Percentiles rank a stretch among this genome's conserved stretches.
These are phyloP conservation scores for Carpinus fangiana DNA, from an alignment of 306 rosid genomes.

Conservation along the genomic window DNA sequence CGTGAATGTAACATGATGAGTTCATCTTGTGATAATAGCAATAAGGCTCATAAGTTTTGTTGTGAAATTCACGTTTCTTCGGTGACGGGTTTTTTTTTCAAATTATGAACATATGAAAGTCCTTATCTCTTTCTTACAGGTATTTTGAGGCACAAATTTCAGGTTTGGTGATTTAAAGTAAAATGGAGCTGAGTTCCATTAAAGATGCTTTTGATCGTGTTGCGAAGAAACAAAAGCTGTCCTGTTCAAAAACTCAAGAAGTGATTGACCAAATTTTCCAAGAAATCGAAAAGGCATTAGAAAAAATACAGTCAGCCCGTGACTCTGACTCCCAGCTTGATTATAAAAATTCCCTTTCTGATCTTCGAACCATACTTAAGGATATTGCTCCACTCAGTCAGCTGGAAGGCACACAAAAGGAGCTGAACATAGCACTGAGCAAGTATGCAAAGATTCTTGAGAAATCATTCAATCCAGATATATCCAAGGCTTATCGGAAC, in stretches of 20 bases:
- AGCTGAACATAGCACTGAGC: constrained; percentile 70
- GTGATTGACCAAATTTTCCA: constrained; percentile 49
- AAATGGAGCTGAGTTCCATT: constrained; percentile 77
- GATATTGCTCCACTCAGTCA: constrained; percentile 59
- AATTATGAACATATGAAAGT: constrained; percentile 24
- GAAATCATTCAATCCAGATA: constrained; percentile 77
- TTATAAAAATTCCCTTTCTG: constrained; percentile 46
- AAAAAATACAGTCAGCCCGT: constrained; percentile 50
- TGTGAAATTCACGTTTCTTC: neutral
- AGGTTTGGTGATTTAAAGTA: neutral
- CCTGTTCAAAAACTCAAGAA: constrained; percentile 74
- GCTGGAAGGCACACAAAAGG: constrained; percentile 76
- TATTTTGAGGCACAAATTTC: constrained; percentile 35
- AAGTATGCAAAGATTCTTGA: constrained; percentile 82
- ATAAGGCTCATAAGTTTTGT: neutral
- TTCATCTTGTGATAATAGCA: neutral
- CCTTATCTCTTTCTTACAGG: neutral
- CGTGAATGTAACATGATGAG: neutral
- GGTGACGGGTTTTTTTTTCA: neutral
- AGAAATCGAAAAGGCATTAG: constrained; percentile 64
- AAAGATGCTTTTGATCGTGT: constrained; percentile 90
- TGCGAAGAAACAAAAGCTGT: constrained; percentile 84
- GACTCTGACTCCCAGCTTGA: constrained; percentile 39
- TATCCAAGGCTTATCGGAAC: constrained; percentile 87
- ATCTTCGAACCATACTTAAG: constrained; percentile 57